These are phyloP conservation scores for Linderniella brevidens DNA, from an alignment of 257 asterid species.

Conservation along the genomic window DNA sequence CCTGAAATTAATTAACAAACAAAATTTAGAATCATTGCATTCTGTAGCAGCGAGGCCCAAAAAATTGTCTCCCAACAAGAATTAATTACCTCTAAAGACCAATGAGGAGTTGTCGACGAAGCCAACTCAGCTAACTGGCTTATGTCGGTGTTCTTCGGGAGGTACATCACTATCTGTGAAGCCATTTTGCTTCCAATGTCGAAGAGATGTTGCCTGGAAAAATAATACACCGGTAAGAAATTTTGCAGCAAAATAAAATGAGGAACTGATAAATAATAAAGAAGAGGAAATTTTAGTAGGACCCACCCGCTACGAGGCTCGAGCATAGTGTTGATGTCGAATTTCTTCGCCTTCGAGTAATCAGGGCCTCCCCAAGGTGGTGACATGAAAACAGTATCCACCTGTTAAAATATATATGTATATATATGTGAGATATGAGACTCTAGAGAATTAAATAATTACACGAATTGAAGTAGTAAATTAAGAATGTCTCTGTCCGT, in stretches of 20 bases:
- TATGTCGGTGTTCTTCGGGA: slow-evolving; percentile 56
- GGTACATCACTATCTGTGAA: slow-evolving; percentile 61
- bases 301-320: slow-evolving; percentile 82
- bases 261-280: neutral
- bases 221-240: neutral
- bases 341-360: slow-evolving; percentile 24
- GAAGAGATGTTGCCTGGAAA: slow-evolving; percentile 52
- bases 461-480: neutral
- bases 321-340: slow-evolving; percentile 49
- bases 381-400: slow-evolving; percentile 71
- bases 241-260: neutral
- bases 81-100: slow-evolving; percentile 38
- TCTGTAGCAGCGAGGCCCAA: neutral
- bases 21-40: neutral
- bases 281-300: neutral
- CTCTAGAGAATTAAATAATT: slow-evolving; percentile 1
- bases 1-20: slow-evolving; percentile 19
- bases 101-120: slow-evolving; percentile 76
- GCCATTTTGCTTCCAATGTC: slow-evolving; percentile 53
- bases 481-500: neutral
- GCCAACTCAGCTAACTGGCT: slow-evolving; percentile 53
- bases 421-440: neutral
- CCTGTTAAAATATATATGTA: slow-evolving; percentile 25
- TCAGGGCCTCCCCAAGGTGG: slow-evolving; percentile 99
- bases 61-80: neutral